Evolutionary conservation across 2,329 filamentous ascomycete genomes (phyloP).

Genomic region (Phialocephala subalpina): DNA sequence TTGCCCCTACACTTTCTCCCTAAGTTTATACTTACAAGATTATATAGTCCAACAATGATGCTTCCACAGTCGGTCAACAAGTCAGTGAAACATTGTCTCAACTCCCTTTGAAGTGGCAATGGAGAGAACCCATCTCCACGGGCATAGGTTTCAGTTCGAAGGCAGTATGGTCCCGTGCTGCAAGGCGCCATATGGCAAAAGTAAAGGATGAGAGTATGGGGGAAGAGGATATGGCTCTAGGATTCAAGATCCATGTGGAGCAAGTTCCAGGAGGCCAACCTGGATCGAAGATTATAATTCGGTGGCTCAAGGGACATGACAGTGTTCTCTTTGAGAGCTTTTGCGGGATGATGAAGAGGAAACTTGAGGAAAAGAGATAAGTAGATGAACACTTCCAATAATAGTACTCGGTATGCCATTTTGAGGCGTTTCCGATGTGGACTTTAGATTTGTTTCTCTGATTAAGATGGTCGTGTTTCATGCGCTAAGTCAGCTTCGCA

Average conservation of each 20-base stretch:
- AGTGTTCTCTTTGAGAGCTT: slow-evolving; percentile 85
- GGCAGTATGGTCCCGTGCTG: slow-evolving; percentile 44
- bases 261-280: slow-evolving; percentile 47
- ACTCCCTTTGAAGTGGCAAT: slow-evolving; percentile 42
- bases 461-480: no score
- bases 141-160: slow-evolving; percentile 43
- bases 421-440: not conserved
- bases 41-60: slow-evolving; percentile 7
- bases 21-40: not conserved
- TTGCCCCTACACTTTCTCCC: not conserved
- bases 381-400: not conserved
- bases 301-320: slow-evolving; percentile 82
- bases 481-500: not conserved
- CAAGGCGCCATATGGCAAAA: slow-evolving; percentile 47
- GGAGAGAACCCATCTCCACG: slow-evolving; percentile 35
- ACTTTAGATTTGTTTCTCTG: not conserved
- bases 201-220: slow-evolving; percentile 35
- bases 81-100: slow-evolving; percentile 41
- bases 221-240: slow-evolving; percentile 56
- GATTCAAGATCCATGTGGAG: slow-evolving; percentile 63
- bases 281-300: slow-evolving; percentile 58
- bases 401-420: not conserved
- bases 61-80: slow-evolving; percentile 20
- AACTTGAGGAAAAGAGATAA: slow-evolving; percentile 41
- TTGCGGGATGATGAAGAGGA: slow-evolving; percentile 76